A percentile compares a stretch with the other conserved stretches of the same genome.
Conservation (phyloP, 2,329 filamentous ascomycete genomes). For the Calonectria montana region DNA sequence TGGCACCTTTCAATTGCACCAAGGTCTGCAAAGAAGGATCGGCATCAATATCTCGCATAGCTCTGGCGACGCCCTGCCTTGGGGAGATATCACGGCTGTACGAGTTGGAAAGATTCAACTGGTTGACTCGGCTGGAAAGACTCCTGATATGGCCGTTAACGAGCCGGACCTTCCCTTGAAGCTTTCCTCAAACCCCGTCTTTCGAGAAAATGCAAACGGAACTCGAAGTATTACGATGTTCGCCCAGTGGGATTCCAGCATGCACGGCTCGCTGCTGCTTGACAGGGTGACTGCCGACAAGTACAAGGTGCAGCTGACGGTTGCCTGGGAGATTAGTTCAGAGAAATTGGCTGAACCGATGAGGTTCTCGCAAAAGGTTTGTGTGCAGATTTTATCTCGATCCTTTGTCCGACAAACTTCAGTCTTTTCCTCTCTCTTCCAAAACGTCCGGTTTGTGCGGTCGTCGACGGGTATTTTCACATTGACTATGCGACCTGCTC, state of each 20-base stretch:
- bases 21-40: conserved; percentile 90
- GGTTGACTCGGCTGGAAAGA: conserved; percentile 86
- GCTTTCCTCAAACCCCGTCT: conserved; percentile 79
- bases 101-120: conserved; percentile 85
- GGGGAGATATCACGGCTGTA: conserved; percentile 83
- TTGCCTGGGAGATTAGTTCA: conserved; percentile 88
- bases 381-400: conserved; percentile 85
- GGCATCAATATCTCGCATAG: conserved; percentile 91
- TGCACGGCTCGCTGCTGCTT: conserved; percentile 92
- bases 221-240: conserved; percentile 86
- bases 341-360: conserved; percentile 88
- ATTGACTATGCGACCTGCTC: conserved; percentile 84
- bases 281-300: conserved; percentile 94
- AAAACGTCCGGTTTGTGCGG: conserved; percentile 85
- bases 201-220: conserved; percentile 89
- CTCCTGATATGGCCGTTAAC: conserved; percentile 79
- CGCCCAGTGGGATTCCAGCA: conserved; percentile 97
- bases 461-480: conserved; percentile 90
- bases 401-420: conserved; percentile 87
- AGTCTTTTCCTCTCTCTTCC: conserved; percentile 89
- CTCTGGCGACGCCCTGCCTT: conserved; percentile 87
- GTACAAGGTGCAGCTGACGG: conserved; percentile 87
- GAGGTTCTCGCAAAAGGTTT: conserved; percentile 84
- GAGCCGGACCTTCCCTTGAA: conserved; percentile 82
- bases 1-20: conserved; percentile 95